Evolutionary conservation across 805 yeast species (phyloP).

Genomic region (Phaffomyces opuntiae): DNA sequence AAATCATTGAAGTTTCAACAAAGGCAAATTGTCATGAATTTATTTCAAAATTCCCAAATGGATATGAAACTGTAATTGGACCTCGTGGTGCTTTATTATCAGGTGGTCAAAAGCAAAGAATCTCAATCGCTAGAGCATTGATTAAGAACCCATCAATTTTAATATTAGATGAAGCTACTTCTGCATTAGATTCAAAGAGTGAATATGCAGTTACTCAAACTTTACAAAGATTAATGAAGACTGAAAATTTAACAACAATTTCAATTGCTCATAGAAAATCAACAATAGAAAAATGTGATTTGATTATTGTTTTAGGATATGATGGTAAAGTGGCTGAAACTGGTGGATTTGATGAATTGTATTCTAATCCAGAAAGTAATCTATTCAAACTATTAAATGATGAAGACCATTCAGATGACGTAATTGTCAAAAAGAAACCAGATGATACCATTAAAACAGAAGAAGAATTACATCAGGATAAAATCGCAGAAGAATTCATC

Average conservation of each 20-base stretch:
- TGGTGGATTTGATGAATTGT: slow-evolving; percentile 56
- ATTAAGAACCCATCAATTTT: slow-evolving; percentile 66
- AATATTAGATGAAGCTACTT: slow-evolving; percentile 82
- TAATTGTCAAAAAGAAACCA: slow-evolving; percentile 7
- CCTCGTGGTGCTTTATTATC: slow-evolving; percentile 65
- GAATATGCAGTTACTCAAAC: slow-evolving; percentile 76
- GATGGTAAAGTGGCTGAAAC: slow-evolving; percentile 78
- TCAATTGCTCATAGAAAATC: slow-evolving; percentile 92
- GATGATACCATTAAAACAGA: slow-evolving; percentile 3
- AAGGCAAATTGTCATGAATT: slow-evolving; percentile 54
- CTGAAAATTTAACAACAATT: slow-evolving; percentile 65
- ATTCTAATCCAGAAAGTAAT: slow-evolving; percentile 36
- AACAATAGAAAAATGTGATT: slow-evolving; percentile 80
- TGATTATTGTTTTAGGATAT: slow-evolving; percentile 74
- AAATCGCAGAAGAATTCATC: slow-evolving; percentile 17
- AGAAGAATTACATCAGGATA: slow-evolving; percentile 4
- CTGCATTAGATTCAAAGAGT: slow-evolving; percentile 75
- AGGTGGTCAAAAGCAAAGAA: slow-evolving; percentile 91
- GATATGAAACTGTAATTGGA: slow-evolving; percentile 59
- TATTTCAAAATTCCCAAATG: slow-evolving; percentile 52
- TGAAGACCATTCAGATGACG: slow-evolving; percentile 14
- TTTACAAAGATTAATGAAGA: slow-evolving; percentile 51
- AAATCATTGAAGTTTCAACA: slow-evolving; percentile 39
- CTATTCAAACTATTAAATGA: slow-evolving; percentile 32
- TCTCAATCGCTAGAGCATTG: slow-evolving; percentile 82